Evolutionary conservation across 148 eudicot species (phyloP).

Genomic region (Talinum fruticosum): DNA sequence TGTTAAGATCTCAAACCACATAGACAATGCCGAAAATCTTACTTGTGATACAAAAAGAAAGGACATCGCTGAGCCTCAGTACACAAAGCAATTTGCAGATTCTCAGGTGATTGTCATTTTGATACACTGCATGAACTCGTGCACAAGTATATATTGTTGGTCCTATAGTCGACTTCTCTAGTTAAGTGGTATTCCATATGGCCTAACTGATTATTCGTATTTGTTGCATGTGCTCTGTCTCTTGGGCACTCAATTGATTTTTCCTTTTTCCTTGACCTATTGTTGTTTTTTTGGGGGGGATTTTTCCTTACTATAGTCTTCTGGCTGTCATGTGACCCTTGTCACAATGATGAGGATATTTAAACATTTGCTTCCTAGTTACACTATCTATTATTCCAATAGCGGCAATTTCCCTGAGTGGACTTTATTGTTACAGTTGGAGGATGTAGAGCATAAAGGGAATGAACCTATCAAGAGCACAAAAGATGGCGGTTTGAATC

Average conservation of each 20-base stretch:
- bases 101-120: constrained; percentile 46
- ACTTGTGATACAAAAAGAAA: constrained; percentile 19
- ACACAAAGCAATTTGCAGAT: constrained; percentile 40
- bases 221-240: too few species aligned
- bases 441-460: constrained; percentile 20
- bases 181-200: not conserved
- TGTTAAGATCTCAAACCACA: constrained; percentile 23
- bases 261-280: not conserved
- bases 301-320: not conserved
- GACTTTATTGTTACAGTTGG: constrained; percentile 29
- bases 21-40: constrained; percentile 15
- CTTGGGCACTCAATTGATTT: not conserved
- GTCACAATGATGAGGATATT: not conserved
- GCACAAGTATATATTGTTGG: not conserved
- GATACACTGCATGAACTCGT: not conserved
- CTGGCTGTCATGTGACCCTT: not conserved
- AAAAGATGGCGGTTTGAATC: constrained; percentile 76
- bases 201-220: too few species aligned
- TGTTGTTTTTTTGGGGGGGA: not conserved
- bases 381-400: not conserved
- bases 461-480: constrained; percentile 34
- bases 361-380: not conserved
- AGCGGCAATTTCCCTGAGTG: not conserved
- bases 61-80: constrained; percentile 32
- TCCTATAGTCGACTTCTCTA: not conserved